phyloP scores from a whole-genome alignment of 148 eudicot species.

The Diospyros lotus region DNA sequence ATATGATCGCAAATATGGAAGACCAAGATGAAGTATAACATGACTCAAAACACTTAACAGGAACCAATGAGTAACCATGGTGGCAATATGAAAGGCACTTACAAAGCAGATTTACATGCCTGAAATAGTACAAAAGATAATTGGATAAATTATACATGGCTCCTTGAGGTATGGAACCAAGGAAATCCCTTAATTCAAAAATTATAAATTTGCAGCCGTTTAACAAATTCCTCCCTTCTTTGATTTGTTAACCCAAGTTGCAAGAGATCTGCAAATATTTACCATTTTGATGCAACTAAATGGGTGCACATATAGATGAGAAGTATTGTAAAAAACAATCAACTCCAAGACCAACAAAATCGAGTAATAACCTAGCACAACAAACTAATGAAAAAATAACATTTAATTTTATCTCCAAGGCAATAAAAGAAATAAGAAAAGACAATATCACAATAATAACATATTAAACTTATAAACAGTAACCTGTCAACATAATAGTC shows the following conservation, averaged over 20 bases:
- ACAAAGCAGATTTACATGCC: background rate
- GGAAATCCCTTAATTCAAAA: too few species aligned
- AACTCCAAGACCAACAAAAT: too few species aligned
- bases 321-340: too few species aligned
- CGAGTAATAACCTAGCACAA: background rate
- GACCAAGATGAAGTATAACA: background rate
- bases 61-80: background rate
- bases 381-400: background rate
- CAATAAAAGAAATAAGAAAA: background rate
- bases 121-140: background rate
- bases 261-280: too few species aligned
- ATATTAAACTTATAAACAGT: slow-evolving; percentile 10
- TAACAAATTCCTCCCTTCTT: too few species aligned
- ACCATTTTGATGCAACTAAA: too few species aligned
- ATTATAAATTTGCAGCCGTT: too few species aligned
- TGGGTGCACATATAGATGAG: too few species aligned
- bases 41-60: background rate
- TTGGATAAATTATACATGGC: background rate
- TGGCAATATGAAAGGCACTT: background rate
- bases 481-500: slow-evolving; percentile 96
- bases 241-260: too few species aligned
- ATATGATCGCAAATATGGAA: background rate
- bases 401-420: background rate
- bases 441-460: background rate
- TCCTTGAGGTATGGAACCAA: too few species aligned